Evolutionary conservation across 2,329 filamentous ascomycete genomes (phyloP).

Genomic region (Byssoonygena ceratinophila): DNA sequence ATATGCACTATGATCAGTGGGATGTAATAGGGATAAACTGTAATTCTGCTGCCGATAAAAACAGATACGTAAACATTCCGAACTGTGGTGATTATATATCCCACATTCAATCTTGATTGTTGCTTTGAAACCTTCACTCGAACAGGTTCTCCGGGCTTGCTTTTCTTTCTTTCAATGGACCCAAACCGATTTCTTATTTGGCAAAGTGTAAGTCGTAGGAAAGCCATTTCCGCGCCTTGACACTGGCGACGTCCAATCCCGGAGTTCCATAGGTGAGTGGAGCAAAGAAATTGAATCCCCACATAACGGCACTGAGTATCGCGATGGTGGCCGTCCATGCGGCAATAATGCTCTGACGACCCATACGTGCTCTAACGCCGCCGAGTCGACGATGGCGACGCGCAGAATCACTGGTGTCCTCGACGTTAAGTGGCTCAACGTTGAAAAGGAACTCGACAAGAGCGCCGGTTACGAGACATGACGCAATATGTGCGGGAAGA

Average conservation of each 20-base stretch:
- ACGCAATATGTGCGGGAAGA: conserved; percentile 85
- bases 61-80: not conserved
- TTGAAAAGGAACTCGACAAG: conserved; percentile 95
- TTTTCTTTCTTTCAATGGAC: too few relatives aligned
- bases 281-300: conserved; percentile 84
- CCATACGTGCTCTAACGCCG: conserved; percentile 71
- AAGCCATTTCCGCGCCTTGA: conserved; percentile 83
- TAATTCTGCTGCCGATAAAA: not conserved
- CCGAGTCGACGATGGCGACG: conserved; percentile 47
- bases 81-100: not conserved
- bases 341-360: conserved; percentile 62
- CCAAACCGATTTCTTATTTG: conserved; percentile 73
- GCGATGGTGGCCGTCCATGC: conserved; percentile 69
- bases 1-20: too few relatives aligned
- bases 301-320: conserved; percentile 57
- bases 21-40: too few relatives aligned
- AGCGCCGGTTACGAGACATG: conserved; percentile 77
- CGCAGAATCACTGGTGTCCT: conserved; percentile 28
- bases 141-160: too few relatives aligned
- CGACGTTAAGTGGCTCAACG: conserved; percentile 58
- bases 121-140: too few relatives aligned
- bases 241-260: conserved; percentile 66
- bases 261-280: conserved; percentile 93
- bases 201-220: conserved; percentile 97
- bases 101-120: too few relatives aligned